Evolutionary conservation across 2,329 filamentous ascomycete species (phyloP).

Genomic region (Beauveria caledonica): DNA sequence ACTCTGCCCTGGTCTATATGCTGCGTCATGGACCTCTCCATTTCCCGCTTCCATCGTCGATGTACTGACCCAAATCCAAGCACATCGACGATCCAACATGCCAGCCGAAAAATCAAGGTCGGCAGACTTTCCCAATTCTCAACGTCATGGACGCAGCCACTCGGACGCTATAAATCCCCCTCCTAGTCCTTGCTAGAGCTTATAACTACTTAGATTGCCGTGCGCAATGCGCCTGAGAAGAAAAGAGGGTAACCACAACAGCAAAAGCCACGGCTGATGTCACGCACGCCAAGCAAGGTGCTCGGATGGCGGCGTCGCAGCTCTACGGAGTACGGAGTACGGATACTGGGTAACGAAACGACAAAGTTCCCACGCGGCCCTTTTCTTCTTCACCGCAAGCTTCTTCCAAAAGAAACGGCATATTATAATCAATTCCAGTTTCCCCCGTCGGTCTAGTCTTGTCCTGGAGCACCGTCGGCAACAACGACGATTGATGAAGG

Average conservation of each 20-base stretch:
- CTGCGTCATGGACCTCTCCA: constrained; percentile 7
- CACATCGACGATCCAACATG: background rate
- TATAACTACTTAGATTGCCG: background rate
- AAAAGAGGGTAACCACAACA: background rate
- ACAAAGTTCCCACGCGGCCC: background rate
- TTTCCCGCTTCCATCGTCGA: background rate
- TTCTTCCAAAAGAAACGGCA: background rate
- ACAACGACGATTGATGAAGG: too few species aligned
- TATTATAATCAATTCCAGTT: background rate
- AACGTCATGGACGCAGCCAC: background rate
- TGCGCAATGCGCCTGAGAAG: background rate
- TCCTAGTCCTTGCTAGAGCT: background rate
- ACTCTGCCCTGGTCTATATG: background rate
- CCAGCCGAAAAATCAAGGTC: background rate
- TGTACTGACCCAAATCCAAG: background rate
- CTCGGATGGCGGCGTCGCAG: constrained; percentile 8
- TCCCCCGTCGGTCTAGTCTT: background rate
- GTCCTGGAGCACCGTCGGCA: background rate
- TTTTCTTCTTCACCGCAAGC: background rate
- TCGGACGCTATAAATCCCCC: background rate
- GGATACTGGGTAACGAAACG: background rate
- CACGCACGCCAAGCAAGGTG: constrained; percentile 3
- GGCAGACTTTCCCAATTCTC: background rate
- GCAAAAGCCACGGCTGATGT: background rate
- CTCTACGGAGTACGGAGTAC: background rate